Evolutionary conservation across 306 rosid species (phyloP).

Genomic region (Glycine soja): DNA sequence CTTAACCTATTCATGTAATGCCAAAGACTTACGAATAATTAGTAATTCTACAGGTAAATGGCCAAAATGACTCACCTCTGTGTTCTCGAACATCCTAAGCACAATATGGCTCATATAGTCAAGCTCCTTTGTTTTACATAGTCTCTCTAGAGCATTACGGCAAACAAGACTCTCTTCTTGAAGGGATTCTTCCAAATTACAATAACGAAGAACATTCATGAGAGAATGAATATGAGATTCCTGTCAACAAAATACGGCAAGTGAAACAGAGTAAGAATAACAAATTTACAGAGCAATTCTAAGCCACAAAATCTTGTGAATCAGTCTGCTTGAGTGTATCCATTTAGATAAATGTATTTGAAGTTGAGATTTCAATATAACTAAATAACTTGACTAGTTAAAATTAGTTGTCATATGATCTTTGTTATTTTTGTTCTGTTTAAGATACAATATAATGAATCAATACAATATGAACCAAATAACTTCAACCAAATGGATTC

Average conservation of each 20-base stretch:
- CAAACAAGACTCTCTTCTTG: constrained; percentile 79
- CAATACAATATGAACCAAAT: constrained; percentile 34
- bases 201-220: constrained; percentile 95
- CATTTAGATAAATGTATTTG: constrained; percentile 22
- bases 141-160: constrained; percentile 71
- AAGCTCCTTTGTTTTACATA: constrained; percentile 83
- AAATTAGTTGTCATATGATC: not conserved
- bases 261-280: constrained; percentile 9
- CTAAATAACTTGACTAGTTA: constrained; percentile 17
- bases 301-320: not conserved
- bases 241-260: constrained; percentile 56
- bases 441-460: constrained; percentile 3
- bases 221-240: constrained; percentile 98
- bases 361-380: constrained; percentile 20
- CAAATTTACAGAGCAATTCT: constrained; percentile 4
- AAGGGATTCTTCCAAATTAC: constrained; percentile 96
- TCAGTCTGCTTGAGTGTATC: constrained; percentile 28
- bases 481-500: constrained; percentile 9
- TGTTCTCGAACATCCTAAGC: constrained; percentile 92
- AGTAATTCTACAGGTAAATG: constrained; percentile 25
- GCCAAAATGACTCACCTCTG: constrained; percentile 67
- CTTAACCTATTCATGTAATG: constrained; percentile 34
- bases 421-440: not conserved
- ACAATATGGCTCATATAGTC: constrained; percentile 97
- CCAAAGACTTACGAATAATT: constrained; percentile 17